Percentiles rank a stretch among this genome's conserved stretches.
Conservation (phyloP, 2,329 filamentous ascomycete species). For the Aspergillus sp. region DNA sequence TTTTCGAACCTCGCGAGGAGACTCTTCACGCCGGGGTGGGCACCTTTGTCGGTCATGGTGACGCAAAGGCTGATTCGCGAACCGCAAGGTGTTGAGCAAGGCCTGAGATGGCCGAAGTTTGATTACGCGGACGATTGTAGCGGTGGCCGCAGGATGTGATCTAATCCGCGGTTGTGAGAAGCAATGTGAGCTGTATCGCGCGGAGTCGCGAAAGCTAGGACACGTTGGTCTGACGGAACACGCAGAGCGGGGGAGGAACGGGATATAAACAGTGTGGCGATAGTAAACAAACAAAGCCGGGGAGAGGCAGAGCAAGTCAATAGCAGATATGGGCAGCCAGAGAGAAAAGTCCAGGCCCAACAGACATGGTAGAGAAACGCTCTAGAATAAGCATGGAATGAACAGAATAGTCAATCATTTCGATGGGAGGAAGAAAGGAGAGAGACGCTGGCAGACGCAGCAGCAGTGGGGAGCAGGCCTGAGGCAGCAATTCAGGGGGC, state of each 20-base stretch:
- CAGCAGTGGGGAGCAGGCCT: constrained; percentile 10
- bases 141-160: neutral
- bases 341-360: neutral
- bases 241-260: constrained; percentile 6
- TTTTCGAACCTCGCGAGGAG: constrained; percentile 80
- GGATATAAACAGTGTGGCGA: constrained; percentile 9
- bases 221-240: constrained; percentile 1
- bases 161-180: neutral
- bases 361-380: constrained; percentile 9
- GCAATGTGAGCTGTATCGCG: neutral
- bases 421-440: constrained; percentile 8
- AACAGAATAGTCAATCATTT: constrained; percentile 6
- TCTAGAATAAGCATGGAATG: constrained; percentile 7
- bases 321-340: neutral
- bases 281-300: constrained; percentile 12
- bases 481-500: constrained; percentile 20
- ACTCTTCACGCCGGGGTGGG: constrained; percentile 62
- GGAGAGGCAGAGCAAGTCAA: constrained; percentile 4
- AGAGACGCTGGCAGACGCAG: constrained; percentile 5
- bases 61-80: neutral
- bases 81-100: neutral
- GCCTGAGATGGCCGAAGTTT: constrained; percentile 2
- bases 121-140: neutral
- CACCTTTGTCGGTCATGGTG: constrained; percentile 22
- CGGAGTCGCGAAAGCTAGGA: neutral